These are phyloP conservation scores for Globisporangium sylvaticum DNA, from an alignment of 352 stramenopile genomes.

Conservation along the genomic window DNA sequence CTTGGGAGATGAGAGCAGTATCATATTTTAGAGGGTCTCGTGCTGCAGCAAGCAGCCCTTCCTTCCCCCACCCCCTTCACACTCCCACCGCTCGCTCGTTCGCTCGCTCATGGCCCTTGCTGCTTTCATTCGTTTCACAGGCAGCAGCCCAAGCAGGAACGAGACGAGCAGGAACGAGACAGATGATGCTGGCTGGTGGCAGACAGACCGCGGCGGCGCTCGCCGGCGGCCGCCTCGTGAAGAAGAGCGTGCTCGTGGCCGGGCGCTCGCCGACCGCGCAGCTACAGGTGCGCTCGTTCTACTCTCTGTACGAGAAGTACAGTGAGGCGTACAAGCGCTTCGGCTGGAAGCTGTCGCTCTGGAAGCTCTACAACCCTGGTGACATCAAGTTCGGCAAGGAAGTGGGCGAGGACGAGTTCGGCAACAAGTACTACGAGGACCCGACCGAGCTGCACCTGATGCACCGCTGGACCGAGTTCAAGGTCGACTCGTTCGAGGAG, in stretches of 20 bases:
- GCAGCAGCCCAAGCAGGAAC: conserved; percentile 6
- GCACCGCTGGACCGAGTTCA: conserved; percentile 84
- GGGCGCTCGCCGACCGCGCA: not conserved
- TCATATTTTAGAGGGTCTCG: no score
- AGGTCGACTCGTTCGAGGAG: conserved; percentile 75
- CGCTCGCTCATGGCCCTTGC: not conserved
- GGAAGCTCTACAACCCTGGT: conserved; percentile 86
- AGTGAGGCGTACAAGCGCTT: conserved; percentile 75
- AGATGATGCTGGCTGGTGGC: conserved; percentile 19
- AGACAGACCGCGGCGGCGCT: conserved; percentile 23
- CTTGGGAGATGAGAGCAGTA: no score
- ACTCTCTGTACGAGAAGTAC: conserved; percentile 82
- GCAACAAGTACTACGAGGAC: conserved; percentile 88
- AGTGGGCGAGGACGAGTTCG: conserved; percentile 79
- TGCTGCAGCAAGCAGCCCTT: not conserved
- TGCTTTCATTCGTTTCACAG: conserved; percentile 4
- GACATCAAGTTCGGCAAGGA: conserved; percentile 87
- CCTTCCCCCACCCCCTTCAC: not conserved
- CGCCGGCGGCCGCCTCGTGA: conserved; percentile 31
- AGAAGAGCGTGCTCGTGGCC: conserved; percentile 12
- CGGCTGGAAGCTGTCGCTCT: conserved; percentile 75
- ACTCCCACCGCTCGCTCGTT: conserved; percentile 1
- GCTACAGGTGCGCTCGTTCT: conserved; percentile 65
- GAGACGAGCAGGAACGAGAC: not conserved
- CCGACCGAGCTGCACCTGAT: conserved; percentile 66